Evolutionary conservation across 169 alveolate genomes (phyloP), one percentile per base, ranked within the genome.

Genomic region (Eimeria sp.): DNA sequence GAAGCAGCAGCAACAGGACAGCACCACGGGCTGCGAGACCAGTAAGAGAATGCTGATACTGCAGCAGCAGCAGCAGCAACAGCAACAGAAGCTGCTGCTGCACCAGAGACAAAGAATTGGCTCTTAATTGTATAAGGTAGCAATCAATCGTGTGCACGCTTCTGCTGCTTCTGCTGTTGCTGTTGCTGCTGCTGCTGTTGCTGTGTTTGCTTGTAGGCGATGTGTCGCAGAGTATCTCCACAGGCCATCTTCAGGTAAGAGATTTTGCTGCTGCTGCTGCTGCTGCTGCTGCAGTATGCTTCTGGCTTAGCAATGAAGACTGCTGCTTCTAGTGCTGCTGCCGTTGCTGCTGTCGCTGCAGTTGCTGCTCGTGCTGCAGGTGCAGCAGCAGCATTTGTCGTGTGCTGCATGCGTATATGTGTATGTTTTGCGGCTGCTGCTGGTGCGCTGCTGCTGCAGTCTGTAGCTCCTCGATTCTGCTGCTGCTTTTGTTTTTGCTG

Each of bases 161-260:
- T 45, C 80, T 70, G 80, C 80, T 70, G 49, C 80, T 70, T 51
- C 80, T 70, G 80, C 80, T 25, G 49, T 13, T 27, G 51, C 22
- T 70, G 80, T 51, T 70, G 80, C 80, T 70, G 80, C 80, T 70
- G 80, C 49, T 70, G 80, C 80, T 70, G 80, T 51, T 70, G 80
- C 80, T 25, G 47, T 34, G 43, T 70, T 70, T 27, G 80, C 22
- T 40, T 70, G 80, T 47, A 70, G 80, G 51, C 30, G 57, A 76
- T 18, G 87, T 34, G 65, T 76, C 61, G 30, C 87, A 20, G 30
- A 43, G 18, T 63, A 43, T 45, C 65, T 30, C 87, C 0, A 43
- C 61, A 20, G 87, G 63, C 10, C 63, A 30, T 16, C 63, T 45
- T 9, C 87, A 76, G 34, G 87, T 76, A 63, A 76, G 87, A 40